phyloP scores from a whole-genome alignment of 805 yeast species.

The Yamadazyma nakazawae region DNA sequence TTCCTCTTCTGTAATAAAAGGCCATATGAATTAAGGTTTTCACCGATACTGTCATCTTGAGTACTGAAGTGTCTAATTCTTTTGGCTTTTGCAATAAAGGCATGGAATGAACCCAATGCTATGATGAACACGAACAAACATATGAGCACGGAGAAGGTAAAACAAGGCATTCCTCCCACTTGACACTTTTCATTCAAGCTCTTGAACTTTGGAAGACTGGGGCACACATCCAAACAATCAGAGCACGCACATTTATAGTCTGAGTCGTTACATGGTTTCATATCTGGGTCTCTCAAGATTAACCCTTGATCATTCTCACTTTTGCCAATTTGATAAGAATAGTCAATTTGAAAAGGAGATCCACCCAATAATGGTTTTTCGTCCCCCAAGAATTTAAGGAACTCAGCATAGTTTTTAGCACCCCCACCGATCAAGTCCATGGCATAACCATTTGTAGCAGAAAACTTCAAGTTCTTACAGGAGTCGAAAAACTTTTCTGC shows the following conservation, averaged over 20 bases:
- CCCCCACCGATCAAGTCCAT: constrained; percentile 99
- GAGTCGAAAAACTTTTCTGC: constrained; percentile 73
- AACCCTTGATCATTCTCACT: constrained; percentile 16
- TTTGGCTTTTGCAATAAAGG: constrained; percentile 22
- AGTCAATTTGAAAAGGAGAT: constrained; percentile 91
- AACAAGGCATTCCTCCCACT: constrained; percentile 67
- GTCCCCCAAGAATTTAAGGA: constrained; percentile 87
- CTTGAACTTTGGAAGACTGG: constrained; percentile 51
- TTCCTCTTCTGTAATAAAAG: background rate
- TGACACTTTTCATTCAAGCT: constrained; percentile 42
- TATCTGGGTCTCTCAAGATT: constrained; percentile 23
- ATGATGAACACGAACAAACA: constrained; percentile 41
- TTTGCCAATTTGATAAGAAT: constrained; percentile 41
- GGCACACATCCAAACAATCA: constrained; percentile 83
- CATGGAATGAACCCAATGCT: constrained; percentile 43
- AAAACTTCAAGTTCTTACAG: constrained; percentile 84
- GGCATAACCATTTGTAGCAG: constrained; percentile 93
- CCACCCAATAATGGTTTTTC: constrained; percentile 94
- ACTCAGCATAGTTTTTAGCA: constrained; percentile 66
- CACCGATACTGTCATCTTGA: background rate
- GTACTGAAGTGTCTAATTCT: background rate
- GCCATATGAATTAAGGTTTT: background rate
- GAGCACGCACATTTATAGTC: constrained; percentile 82
- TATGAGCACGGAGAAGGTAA: constrained; percentile 59
- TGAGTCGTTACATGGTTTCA: constrained; percentile 57